phyloP scores from a whole-genome alignment of 1,284 basidiomycete species.

The Stygiomarasmius scandens region DNA sequence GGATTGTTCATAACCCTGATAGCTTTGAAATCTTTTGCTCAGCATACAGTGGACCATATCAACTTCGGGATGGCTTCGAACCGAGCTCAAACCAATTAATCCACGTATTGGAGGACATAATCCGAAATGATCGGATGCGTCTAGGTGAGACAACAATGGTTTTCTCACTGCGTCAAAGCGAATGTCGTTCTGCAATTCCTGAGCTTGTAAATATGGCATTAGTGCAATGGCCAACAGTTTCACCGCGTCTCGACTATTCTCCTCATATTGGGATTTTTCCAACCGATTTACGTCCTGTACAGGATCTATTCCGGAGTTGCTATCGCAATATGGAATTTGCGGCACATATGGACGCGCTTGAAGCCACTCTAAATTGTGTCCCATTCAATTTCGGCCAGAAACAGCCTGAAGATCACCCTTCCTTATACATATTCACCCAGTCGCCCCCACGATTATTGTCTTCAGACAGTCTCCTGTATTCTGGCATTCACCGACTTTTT shows the following conservation, averaged over 20 bases:
- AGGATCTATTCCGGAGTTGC: neutral
- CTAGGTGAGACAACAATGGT: neutral
- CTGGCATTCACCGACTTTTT: neutral
- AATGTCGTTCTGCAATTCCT: neutral
- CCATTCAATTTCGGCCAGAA: neutral
- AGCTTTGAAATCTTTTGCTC: no score
- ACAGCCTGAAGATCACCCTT: neutral
- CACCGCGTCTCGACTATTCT: no score
- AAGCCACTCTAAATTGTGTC: neutral
- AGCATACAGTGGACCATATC: no score
- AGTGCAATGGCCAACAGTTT: neutral
- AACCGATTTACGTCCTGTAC: neutral
- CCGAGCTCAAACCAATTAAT: neutral
- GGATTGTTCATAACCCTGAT: neutral
- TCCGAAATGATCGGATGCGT: neutral
- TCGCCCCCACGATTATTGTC: neutral
- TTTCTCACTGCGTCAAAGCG: neutral
- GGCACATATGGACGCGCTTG: neutral
- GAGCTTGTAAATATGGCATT: neutral
- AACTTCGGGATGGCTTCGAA: neutral
- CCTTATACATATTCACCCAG: neutral
- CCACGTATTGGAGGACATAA: neutral
- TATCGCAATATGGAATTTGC: neutral
- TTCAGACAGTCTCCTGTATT: neutral
- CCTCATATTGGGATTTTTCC: neutral